phyloP scores from a whole-genome alignment of 495 filamentous ascomycete species.

The Podospora fimiseda region DNA sequence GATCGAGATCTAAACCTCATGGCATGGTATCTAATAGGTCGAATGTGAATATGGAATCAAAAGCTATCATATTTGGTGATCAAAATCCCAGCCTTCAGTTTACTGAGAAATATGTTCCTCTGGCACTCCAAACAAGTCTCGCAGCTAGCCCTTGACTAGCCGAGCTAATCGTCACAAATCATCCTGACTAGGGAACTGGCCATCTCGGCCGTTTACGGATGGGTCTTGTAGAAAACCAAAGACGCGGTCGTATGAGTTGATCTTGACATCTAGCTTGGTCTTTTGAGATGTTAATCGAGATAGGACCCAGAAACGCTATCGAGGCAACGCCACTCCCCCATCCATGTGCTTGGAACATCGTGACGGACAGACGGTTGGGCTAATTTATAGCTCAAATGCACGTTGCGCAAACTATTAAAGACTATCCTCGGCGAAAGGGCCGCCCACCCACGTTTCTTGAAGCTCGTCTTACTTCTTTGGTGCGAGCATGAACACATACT shows the following conservation, averaged over 20 bases:
- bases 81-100: not conserved
- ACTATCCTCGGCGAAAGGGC: too few relatives aligned
- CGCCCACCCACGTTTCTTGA: too few relatives aligned
- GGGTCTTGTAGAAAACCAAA: not conserved
- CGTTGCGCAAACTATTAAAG: too few relatives aligned
- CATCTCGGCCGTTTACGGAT: not conserved
- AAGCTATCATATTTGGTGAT: too few relatives aligned
- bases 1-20: too few relatives aligned
- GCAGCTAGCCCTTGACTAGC: not conserved
- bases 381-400: slow-evolving; percentile 1
- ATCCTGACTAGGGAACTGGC: not conserved
- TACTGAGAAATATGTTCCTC: too few relatives aligned
- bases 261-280: not conserved
- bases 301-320: not conserved
- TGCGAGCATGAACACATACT: slow-evolving; percentile 76
- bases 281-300: not conserved
- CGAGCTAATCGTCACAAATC: not conserved
- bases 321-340: not conserved
- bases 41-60: not conserved
- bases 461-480: slow-evolving; percentile 35
- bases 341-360: not conserved
- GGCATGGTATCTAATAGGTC: too few relatives aligned
- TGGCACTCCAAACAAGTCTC: too few relatives aligned
- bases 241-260: not conserved
- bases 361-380: not conserved